Evolutionary conservation across 2,329 filamentous ascomycete genomes (phyloP).

Genomic region (Bipolaris bicolor): DNA sequence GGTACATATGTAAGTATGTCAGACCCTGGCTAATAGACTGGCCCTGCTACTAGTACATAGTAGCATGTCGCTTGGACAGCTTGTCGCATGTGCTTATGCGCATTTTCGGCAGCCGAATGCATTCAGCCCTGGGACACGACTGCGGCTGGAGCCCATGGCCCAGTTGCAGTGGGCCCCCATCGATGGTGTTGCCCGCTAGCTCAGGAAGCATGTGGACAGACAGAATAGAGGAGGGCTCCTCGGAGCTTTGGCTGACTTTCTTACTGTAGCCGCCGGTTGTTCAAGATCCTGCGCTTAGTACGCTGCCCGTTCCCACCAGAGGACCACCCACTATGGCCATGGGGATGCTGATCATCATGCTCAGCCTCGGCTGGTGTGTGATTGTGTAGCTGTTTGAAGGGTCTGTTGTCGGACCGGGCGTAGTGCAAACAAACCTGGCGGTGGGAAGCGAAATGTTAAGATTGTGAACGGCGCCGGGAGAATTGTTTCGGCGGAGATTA

Average conservation of each 20-base stretch:
- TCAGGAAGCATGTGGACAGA: constrained; percentile 13
- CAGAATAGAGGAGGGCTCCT: constrained; percentile 7
- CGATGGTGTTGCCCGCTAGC: constrained; percentile 13
- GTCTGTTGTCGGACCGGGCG: constrained; percentile 15
- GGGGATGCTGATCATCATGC: constrained; percentile 3
- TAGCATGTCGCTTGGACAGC: background rate
- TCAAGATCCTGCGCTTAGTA: constrained; percentile 6
- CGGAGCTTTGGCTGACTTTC: constrained; percentile 4
- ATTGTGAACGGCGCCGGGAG: constrained; percentile 20
- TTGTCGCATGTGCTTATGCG: constrained; percentile 7
- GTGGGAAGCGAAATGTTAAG: constrained; percentile 20
- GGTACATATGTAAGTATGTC: background rate
- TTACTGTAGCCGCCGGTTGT: constrained; percentile 15
- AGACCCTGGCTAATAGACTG: constrained; percentile 12
- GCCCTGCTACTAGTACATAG: constrained; percentile 6
- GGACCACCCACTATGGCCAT: background rate
- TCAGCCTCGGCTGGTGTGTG: constrained; percentile 17
- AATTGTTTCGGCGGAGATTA: constrained; percentile 27
- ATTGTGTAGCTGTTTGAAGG: constrained; percentile 7
- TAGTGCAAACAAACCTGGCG: constrained; percentile 10
- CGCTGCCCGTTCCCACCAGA: background rate
- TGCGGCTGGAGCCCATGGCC: constrained; percentile 10
- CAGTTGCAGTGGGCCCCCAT: constrained; percentile 7
- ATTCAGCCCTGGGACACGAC: constrained; percentile 12
- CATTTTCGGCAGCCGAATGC: constrained; percentile 16